Evolutionary conservation across 2,329 filamentous ascomycete genomes (phyloP), one percentile per base, ranked within the genome.

Genomic region (Pezicula carpinea): DNA sequence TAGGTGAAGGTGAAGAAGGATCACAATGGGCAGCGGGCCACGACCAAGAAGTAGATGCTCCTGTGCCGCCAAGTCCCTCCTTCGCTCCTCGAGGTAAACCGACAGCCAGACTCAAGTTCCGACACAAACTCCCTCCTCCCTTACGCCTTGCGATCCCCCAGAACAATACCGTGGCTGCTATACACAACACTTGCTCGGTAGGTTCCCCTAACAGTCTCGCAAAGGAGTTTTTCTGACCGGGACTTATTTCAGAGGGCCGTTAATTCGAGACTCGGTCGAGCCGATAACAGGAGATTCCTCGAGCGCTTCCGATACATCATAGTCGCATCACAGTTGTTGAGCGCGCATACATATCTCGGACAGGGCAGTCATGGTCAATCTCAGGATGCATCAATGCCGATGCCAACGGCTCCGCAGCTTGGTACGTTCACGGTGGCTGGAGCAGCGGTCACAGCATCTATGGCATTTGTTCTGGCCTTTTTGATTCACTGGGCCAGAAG

Each of bases 301-400:
- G 91, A 96, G 67, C 87, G 90, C 62, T 96, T 96, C 61, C 87
- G 91, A 53, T 96, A 96, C 68, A 86, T 88, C 18, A 88, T 96
- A 54, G 87, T 96, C 61, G 90, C 90, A 43, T 96, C 91, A 18
- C 90, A 96, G 64, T 77, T 96, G 13, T 74, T 96, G 34, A 89
- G 82, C 59, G 86, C 86, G 34, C 79, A 86, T 55, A 76, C 79
- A 4, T 80, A 78, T 47, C 56, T 71, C 41, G 71, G 68, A 15
- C 70, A 71, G 39, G 50, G 50, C 47, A 51, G 34, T 48, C 53
- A 53, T 55, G 55, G 47, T 31, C 54, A 49, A 56, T 52, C 47
- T 35, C 54, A 54, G 39, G 51, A 59, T 47, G 33, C 44, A 18
- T 33, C 53, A 5, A 34, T 53, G 10, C 46, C 54, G 18, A 23